Evolutionary conservation across 2,329 filamentous ascomycete species (phyloP), one percentile per base, ranked within the genome.

Genomic region (Colletotrichum camelliae): DNA sequence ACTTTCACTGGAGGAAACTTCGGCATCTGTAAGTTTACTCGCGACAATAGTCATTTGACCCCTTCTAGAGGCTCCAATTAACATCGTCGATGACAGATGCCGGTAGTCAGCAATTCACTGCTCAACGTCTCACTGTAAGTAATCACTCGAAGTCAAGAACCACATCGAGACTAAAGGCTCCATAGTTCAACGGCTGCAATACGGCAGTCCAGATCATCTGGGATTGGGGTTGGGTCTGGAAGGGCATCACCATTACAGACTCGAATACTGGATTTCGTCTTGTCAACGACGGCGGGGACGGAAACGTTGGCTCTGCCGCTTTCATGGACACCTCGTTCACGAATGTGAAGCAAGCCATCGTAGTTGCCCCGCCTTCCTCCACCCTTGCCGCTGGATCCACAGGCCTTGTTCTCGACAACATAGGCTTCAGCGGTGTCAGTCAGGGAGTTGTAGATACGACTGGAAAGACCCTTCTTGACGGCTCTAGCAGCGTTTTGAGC

Each of bases 21-120:
- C 33, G 60, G 60, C 7, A n/a, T 37, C 89, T 70, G 52, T 57
- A 29, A 27, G 52, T 57, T 1, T 0, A 3, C 16, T 57, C 6
- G 6, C 52, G 52, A 15, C 2, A 57, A 27, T 0, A 15, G 12
- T 4, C 21, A 57, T 2, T 16, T 5, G 52, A 6, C 4, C 10
- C 24, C 5, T 57, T 27, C 5, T 21, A 21, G n/a, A 15, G 1
- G 15, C 10, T 16, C 21, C 4, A 7, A 57, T 5, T 21, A 16
- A 57, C 21, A 27, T 29, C 21, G 0, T 29, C 16, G 18, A n/a
- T 0, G 0, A 43, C 27, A 57, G 52, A 87, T 86, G 77, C 37
- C 43, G 91, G 91, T 12, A 92, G 91, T 80, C 91, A 93, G 80
- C 93, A 95, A 81, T 94, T 94, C 81, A 94, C 92, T 4, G 92